phyloP scores from a whole-genome alignment of 2,329 filamentous ascomycete species.

The Phialocephala sp. region DNA sequence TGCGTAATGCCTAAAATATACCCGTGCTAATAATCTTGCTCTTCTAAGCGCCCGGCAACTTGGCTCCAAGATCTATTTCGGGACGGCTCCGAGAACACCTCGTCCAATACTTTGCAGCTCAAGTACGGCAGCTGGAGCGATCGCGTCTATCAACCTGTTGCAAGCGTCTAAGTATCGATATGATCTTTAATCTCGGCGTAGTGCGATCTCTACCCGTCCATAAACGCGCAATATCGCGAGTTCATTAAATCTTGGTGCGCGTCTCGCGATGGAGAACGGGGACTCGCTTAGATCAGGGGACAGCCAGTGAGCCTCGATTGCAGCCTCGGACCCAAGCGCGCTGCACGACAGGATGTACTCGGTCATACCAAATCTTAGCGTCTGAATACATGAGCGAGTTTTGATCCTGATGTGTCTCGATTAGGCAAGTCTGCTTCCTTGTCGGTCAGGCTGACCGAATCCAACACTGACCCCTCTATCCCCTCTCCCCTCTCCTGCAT shows the following conservation, averaged over 20 bases:
- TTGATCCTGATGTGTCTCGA: background rate
- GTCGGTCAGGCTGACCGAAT: background rate
- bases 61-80: conserved; percentile 10
- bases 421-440: background rate
- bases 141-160: conserved; percentile 15
- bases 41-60: conserved; percentile 12
- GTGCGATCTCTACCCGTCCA: background rate
- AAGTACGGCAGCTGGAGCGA: conserved; percentile 2
- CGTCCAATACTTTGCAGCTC: background rate
- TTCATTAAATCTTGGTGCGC: background rate
- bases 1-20: conserved; percentile 11
- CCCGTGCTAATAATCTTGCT: conserved; percentile 7
- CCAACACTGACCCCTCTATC: conserved; percentile 1
- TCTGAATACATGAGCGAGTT: conserved; percentile 4
- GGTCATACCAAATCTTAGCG: conserved; percentile 8
- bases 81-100: background rate
- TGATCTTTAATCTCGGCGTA: background rate
- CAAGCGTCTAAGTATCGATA: conserved; percentile 11
- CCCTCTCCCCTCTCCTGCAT: background rate
- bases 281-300: background rate
- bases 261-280: background rate
- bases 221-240: conserved; percentile 5
- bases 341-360: conserved; percentile 6
- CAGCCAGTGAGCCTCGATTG: background rate
- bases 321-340: background rate